Percentiles rank a stretch among this genome's conserved stretches.
Evolutionary conservation across 2,329 filamentous ascomycete genomes (phyloP).

Genomic region (Bipolaris cookei): DNA sequence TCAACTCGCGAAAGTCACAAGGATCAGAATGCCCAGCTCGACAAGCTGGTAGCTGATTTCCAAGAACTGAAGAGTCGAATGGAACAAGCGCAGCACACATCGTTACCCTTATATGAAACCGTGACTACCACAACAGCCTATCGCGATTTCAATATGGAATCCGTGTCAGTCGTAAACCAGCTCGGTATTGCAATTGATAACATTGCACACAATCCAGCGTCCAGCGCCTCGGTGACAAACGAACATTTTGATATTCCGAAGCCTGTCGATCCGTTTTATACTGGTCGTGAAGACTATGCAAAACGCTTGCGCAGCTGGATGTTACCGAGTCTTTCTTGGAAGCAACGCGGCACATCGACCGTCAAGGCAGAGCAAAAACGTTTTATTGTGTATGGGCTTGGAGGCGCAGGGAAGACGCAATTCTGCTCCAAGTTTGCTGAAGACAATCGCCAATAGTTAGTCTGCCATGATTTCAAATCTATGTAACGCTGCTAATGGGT

Average conservation of each 20-base stretch:
- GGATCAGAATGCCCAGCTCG: slow-evolving; percentile 1
- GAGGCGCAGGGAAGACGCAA: slow-evolving; percentile 52
- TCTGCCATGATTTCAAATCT: background rate
- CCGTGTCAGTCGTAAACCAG: slow-evolving; percentile 1
- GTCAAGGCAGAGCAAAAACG: slow-evolving; percentile 10
- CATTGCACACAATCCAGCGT: background rate
- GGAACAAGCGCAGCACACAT: background rate
- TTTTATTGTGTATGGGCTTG: slow-evolving; percentile 43
- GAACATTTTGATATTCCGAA: slow-evolving; percentile 9
- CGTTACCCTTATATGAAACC: background rate
- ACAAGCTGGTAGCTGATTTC: background rate
- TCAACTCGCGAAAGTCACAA: slow-evolving; percentile 1
- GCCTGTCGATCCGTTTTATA: slow-evolving; percentile 8
- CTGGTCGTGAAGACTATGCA: slow-evolving; percentile 3
- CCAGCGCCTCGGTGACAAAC: background rate
- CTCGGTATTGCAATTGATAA: background rate
- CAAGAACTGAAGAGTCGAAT: background rate
- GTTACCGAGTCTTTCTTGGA: background rate
- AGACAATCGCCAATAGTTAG: slow-evolving; percentile 44
- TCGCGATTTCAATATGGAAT: slow-evolving; percentile 2
- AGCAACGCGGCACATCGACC: background rate
- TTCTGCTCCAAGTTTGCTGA: slow-evolving; percentile 48
- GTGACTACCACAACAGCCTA: background rate
- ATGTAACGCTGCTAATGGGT: slow-evolving; percentile 12
- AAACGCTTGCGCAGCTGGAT: background rate